A percentile compares a stretch with the other conserved stretches of the same genome.
Conservation (phyloP, 2,329 filamentous ascomycete species). For the Alternaria incomplexa region DNA sequence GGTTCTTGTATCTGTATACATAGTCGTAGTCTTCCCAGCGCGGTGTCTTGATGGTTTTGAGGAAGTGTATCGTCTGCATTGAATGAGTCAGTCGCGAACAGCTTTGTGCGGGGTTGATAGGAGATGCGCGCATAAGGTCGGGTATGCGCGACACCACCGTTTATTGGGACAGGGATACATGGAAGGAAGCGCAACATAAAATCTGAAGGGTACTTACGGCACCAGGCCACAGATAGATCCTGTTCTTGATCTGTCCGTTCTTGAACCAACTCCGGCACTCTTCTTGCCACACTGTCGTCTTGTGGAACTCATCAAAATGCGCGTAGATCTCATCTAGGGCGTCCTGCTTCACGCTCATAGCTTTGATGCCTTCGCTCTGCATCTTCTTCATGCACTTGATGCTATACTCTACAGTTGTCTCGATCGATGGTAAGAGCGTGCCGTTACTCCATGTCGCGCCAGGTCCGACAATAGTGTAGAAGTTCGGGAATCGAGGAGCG, state of each 20-base stretch:
- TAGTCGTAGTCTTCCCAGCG: conserved; percentile 57
- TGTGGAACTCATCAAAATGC: conserved; percentile 41
- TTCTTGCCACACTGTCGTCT: conserved; percentile 42
- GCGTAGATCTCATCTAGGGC: conserved; percentile 39
- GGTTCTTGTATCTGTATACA: conserved; percentile 46
- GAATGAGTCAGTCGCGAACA: conserved; percentile 31
- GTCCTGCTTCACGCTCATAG: conserved; percentile 40
- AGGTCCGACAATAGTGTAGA: conserved; percentile 53
- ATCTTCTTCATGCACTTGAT: conserved; percentile 44
- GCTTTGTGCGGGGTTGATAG: conserved; percentile 6
- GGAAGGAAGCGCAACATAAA: neutral
- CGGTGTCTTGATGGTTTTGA: conserved; percentile 49
- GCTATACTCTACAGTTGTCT: conserved; percentile 49
- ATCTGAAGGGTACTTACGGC: conserved; percentile 31
- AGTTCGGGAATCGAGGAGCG: conserved; percentile 54
- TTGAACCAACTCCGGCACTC: conserved; percentile 47
- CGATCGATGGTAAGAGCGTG: conserved; percentile 53
- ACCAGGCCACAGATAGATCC: conserved; percentile 42
- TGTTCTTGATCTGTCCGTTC: conserved; percentile 40
- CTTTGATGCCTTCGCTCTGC: conserved; percentile 40
- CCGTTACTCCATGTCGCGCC: conserved; percentile 54
- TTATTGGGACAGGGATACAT: neutral
- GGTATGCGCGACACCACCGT: neutral
- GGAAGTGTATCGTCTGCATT: conserved; percentile 44
- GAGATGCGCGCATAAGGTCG: neutral